These are phyloP conservation scores for Syncephalastrum contaminatum DNA, from an alignment of 371 early-diverging fungal species.

Conservation along the genomic window DNA sequence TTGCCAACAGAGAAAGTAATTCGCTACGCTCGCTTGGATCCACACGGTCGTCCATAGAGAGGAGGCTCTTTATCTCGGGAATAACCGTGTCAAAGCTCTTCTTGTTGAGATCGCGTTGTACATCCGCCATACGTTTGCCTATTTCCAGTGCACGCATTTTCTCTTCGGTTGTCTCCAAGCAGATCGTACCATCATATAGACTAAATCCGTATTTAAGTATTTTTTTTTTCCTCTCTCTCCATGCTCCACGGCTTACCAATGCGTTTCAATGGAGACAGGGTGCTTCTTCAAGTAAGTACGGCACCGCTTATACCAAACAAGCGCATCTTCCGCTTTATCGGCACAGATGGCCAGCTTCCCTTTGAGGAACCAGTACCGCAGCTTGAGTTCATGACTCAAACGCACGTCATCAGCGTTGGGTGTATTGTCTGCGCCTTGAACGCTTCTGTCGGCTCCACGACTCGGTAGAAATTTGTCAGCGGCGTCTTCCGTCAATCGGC, in stretches of 20 bases:
- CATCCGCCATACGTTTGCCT: conserved; percentile 33
- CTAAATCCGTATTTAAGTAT: conserved; percentile 20
- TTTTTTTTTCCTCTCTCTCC: conserved; percentile 1
- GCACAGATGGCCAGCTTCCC: conserved; percentile 50
- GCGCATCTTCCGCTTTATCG: conserved; percentile 45
- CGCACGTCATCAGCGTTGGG: too few relatives aligned
- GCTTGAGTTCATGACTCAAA: conserved; percentile 5
- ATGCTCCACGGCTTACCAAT: conserved; percentile 31
- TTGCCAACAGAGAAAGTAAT: conserved; percentile 32
- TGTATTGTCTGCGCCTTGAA: neutral
- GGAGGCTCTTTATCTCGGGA: conserved; percentile 17
- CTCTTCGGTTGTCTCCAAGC: conserved; percentile 19
- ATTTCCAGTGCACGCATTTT: conserved; percentile 29
- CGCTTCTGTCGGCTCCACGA: neutral
- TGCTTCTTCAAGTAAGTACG: conserved; percentile 11
- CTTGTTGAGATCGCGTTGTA: conserved; percentile 36
- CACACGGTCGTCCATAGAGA: neutral
- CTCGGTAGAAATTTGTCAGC: neutral
- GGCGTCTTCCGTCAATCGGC: too few relatives aligned
- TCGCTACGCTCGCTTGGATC: conserved; percentile 24
- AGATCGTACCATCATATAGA: conserved; percentile 43
- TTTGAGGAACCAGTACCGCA: conserved; percentile 36
- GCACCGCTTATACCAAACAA: conserved; percentile 40
- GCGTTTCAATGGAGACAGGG: conserved; percentile 16
- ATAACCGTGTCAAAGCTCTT: conserved; percentile 48